A percentile compares a stretch with the other conserved stretches of the same genome.
Conservation (phyloP, 75 land plant genomes). For the Pinus tabuliformis region DNA sequence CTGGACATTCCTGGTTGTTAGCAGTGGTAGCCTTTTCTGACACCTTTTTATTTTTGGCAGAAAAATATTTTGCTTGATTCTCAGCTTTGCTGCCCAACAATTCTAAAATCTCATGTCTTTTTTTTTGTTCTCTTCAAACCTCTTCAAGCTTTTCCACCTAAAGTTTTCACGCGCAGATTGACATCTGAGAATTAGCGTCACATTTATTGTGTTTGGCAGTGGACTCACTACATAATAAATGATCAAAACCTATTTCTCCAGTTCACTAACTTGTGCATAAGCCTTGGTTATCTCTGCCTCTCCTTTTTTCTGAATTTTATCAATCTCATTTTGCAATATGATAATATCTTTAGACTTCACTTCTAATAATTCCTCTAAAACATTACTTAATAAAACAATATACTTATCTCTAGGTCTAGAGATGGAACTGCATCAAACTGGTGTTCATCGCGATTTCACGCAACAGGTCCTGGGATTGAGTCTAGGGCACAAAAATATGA, state of each 20-base stretch:
- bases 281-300: constrained; percentile 40
- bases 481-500: neutral
- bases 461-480: neutral
- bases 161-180: neutral
- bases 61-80: constrained; percentile 25
- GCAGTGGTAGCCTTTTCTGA: too few species aligned
- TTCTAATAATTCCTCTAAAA: too few species aligned
- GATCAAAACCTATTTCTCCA: constrained; percentile 44
- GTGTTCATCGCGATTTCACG: too few species aligned
- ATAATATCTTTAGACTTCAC: too few species aligned
- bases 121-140: constrained; percentile 17
- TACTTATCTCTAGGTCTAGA: too few species aligned
- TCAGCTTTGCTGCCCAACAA: constrained; percentile 25
- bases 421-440: too few species aligned
- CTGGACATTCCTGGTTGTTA: too few species aligned
- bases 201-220: neutral
- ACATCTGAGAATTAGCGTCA: neutral
- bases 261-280: constrained; percentile 35
- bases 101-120: constrained; percentile 25
- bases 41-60: constrained; percentile 31
- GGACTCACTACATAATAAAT: neutral
- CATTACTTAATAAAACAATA: too few species aligned
- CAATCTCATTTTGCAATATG: too few species aligned
- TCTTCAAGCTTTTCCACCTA: constrained; percentile 36
- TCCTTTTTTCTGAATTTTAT: constrained; percentile 52